A percentile compares a stretch with the other conserved stretches of the same genome.
Evolutionary conservation across 108 stramenopile species (phyloP).

Genomic region (Cyclostephanos invisitatus): DNA sequence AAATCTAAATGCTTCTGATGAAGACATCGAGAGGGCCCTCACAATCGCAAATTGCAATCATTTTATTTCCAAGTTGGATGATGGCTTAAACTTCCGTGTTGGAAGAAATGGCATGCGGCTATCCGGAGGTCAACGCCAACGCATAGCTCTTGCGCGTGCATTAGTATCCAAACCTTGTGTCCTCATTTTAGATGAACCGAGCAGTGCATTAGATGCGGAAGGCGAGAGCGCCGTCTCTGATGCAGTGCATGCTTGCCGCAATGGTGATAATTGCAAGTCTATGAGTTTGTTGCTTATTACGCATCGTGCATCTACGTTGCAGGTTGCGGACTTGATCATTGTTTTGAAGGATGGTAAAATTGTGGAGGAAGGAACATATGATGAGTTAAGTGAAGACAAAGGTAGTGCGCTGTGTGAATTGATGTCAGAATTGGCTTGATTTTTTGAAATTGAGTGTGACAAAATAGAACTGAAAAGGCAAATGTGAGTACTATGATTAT

Average conservation of each 20-base stretch:
- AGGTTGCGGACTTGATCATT: conserved; percentile 62
- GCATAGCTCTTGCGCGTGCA: conserved; percentile 94
- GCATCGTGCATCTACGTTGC: conserved; percentile 70
- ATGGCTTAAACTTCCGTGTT: conserved; percentile 77
- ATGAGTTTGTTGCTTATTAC: conserved; percentile 73
- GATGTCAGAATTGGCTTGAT: conserved; percentile 62
- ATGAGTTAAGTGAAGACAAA: conserved; percentile 43
- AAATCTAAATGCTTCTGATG: conserved; percentile 54
- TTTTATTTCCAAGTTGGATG: conserved; percentile 72
- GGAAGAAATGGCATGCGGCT: conserved; percentile 86
- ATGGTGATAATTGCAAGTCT: conserved; percentile 23
- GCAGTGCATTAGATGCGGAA: conserved; percentile 74
- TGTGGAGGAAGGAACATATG: conserved; percentile 56
- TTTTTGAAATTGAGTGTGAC: not conserved
- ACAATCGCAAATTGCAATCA: conserved; percentile 66
- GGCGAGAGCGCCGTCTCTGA: conserved; percentile 75
- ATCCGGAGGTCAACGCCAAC: conserved; percentile 95
- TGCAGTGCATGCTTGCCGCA: conserved; percentile 65
- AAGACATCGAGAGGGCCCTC: conserved; percentile 58
- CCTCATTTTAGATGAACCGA: conserved; percentile 92
- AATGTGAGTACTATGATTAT: too few species aligned
- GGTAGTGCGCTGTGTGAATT: conserved; percentile 60
- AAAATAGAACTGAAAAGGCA: too few species aligned
- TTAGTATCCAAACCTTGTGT: conserved; percentile 85
- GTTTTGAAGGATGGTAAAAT: conserved; percentile 74